Percentiles rank a stretch among this genome's conserved stretches.
Conservation (phyloP, 1,139 yeast species). For the Yamadazyma trypodendri region DNA sequence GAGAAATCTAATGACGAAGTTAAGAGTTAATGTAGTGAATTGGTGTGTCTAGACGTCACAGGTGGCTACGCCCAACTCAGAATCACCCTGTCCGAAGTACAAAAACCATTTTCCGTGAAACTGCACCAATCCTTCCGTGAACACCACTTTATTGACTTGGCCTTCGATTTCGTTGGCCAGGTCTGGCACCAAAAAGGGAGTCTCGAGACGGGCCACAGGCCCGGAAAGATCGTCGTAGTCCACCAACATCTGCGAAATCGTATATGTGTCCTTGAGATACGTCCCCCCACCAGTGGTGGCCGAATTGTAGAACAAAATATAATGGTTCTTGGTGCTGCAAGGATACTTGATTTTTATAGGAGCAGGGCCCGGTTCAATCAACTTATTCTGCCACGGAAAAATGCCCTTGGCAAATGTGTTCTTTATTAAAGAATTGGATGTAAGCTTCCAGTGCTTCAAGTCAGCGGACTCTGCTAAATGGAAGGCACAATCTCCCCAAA, state of each 20-base stretch:
- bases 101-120: conserved; percentile 44
- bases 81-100: conserved; percentile 46
- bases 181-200: conserved; percentile 38
- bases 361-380: conserved; percentile 47
- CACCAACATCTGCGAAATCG: conserved; percentile 42
- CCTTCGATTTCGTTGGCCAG: conserved; percentile 38
- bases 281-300: conserved; percentile 39
- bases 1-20: no score
- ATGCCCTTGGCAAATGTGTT: conserved; percentile 31
- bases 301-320: conserved; percentile 42
- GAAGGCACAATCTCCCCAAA: conserved; percentile 45
- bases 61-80: conserved; percentile 45
- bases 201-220: conserved; percentile 40
- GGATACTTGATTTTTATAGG: conserved; percentile 37
- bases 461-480: conserved; percentile 39
- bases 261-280: conserved; percentile 31
- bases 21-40: no score
- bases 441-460: conserved; percentile 34
- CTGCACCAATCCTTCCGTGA: conserved; percentile 47
- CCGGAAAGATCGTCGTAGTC: conserved; percentile 41
- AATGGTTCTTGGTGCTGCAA: conserved; percentile 29
- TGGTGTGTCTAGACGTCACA: conserved; percentile 19
- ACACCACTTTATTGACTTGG: conserved; percentile 45
- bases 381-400: conserved; percentile 33
- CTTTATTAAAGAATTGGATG: conserved; percentile 19